A percentile compares a stretch with the other conserved stretches of the same genome.
Conservation (phyloP, 2,329 filamentous ascomycete genomes). For the Monilinia laxa region DNA sequence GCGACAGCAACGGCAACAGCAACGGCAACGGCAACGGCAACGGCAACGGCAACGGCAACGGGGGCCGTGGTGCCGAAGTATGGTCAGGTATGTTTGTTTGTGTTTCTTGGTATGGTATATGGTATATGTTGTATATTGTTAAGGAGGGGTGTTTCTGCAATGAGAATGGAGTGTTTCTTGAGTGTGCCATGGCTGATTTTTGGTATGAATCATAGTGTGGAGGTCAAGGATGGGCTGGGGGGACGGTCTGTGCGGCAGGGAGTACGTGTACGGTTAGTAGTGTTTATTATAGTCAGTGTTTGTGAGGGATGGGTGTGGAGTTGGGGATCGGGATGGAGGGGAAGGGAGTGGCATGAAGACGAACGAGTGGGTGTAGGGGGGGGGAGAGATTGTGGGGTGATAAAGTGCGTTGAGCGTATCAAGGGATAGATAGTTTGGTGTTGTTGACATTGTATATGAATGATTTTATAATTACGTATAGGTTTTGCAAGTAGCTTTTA, state of each 20-base stretch:
- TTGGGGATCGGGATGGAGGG: not conserved
- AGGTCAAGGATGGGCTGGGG: constrained; percentile 30
- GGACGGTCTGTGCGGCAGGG: constrained; percentile 26
- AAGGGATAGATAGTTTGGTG: not conserved
- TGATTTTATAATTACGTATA: not conserved
- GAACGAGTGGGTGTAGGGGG: not conserved
- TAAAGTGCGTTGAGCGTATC: not conserved
- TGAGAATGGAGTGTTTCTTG: not conserved
- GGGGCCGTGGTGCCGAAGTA: constrained; percentile 23
- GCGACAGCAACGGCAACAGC: not conserved
- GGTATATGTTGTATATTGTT: not conserved
- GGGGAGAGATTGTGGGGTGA: not conserved
- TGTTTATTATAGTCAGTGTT: constrained; percentile 31
- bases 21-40: not conserved
- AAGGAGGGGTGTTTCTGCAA: not conserved
- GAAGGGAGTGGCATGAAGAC: not conserved
- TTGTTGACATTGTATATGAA: not conserved
- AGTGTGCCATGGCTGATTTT: not conserved
- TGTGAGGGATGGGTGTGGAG: constrained; percentile 18
- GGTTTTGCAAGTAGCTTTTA: not conserved
- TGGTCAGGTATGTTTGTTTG: constrained; percentile 24
- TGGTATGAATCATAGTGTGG: constrained; percentile 26
- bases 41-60: not conserved
- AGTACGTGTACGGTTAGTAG: constrained; percentile 30
- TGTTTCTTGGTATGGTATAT: not conserved